Conservation (phyloP, 1,284 basidiomycete genomes). For the Ustilago trichophora region DNA sequence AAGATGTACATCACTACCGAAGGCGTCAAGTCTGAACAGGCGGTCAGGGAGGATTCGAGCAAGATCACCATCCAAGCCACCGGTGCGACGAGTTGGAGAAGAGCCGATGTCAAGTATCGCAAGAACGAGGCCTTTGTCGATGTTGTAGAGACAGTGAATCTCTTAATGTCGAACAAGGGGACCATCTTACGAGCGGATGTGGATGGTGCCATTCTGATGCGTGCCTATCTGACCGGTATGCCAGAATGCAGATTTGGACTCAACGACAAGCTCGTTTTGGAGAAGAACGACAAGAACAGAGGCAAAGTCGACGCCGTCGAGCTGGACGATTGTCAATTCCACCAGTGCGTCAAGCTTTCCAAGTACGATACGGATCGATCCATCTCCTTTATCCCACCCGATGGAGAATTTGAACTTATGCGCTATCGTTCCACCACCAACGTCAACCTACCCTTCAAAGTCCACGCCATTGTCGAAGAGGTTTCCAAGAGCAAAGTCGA, state of each 20-base stretch:
- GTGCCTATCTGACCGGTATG: slow-evolving; percentile 93
- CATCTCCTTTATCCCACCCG: slow-evolving; percentile 96
- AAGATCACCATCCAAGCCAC: slow-evolving; percentile 97
- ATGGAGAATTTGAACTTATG: slow-evolving; percentile 99
- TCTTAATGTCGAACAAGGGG: slow-evolving; percentile 95
- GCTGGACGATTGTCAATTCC: slow-evolving; percentile 96
- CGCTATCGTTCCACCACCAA: slow-evolving; percentile 93
- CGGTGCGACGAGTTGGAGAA: slow-evolving; percentile 89
- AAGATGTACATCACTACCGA: slow-evolving; percentile 99
- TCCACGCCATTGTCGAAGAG: slow-evolving; percentile 92
- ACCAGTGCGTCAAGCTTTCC: slow-evolving; percentile 93
- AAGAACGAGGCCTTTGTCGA: slow-evolving; percentile 99
- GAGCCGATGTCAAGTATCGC: slow-evolving; percentile 93
- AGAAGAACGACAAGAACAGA: slow-evolving; percentile 72
- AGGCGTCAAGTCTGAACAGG: slow-evolving; percentile 84
- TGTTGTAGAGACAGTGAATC: slow-evolving; percentile 93
- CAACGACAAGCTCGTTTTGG: slow-evolving; percentile 96
- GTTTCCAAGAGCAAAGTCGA: slow-evolving; percentile 89
- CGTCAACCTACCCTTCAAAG: slow-evolving; percentile 88
- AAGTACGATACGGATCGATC: slow-evolving; percentile 92
- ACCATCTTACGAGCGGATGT: slow-evolving; percentile 94
- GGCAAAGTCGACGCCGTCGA: slow-evolving; percentile 69
- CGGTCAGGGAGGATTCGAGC: slow-evolving; percentile 84
- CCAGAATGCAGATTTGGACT: slow-evolving; percentile 98
- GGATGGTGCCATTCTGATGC: slow-evolving; percentile 97